These are phyloP conservation scores for Trichoderma virens DNA, from an alignment of 495 filamentous ascomycete species.

Conservation along the genomic window DNA sequence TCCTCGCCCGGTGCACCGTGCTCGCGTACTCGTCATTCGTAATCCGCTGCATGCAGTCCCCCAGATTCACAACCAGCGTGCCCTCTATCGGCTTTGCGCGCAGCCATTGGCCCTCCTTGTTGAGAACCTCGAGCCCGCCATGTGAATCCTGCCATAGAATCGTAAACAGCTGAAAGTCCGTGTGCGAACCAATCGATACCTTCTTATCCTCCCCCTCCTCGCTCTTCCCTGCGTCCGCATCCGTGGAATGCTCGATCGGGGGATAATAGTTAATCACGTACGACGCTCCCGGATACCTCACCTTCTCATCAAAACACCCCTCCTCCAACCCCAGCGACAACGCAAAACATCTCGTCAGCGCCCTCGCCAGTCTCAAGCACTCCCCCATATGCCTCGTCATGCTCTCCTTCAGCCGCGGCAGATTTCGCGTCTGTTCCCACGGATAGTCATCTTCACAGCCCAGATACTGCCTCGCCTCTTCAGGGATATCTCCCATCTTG, in stretches of 20 bases:
- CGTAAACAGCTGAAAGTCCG: conserved; percentile 56
- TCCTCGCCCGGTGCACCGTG: conserved; percentile 55
- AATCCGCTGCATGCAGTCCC: conserved; percentile 56
- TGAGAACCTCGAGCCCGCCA: conserved; percentile 49
- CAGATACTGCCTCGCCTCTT: conserved; percentile 30
- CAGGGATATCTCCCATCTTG: conserved; percentile 23
- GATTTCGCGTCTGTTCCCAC: conserved; percentile 35
- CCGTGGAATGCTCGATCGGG: conserved; percentile 8
- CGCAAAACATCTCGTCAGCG: conserved; percentile 40
- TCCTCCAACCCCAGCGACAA: conserved; percentile 41
- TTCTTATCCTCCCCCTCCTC: background rate
- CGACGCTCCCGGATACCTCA: conserved; percentile 35
- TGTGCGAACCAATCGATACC: conserved; percentile 48
- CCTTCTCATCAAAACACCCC: conserved; percentile 40
- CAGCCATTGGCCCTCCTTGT: conserved; percentile 47
- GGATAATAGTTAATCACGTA: conserved; percentile 28
- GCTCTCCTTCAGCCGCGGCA: conserved; percentile 34
- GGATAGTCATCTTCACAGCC: conserved; percentile 36
- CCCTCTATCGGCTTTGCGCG: conserved; percentile 46
- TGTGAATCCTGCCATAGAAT: conserved; percentile 47
- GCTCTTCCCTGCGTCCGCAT: background rate
- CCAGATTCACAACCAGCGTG: conserved; percentile 60
- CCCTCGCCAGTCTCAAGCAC: conserved; percentile 39
- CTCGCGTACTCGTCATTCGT: conserved; percentile 54
- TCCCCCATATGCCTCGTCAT: conserved; percentile 36